Percentiles rank a stretch among this genome's conserved stretches.
phyloP scores from a whole-genome alignment of 139 green algal genomes.

The Edaphochlamys debaryana region DNA sequence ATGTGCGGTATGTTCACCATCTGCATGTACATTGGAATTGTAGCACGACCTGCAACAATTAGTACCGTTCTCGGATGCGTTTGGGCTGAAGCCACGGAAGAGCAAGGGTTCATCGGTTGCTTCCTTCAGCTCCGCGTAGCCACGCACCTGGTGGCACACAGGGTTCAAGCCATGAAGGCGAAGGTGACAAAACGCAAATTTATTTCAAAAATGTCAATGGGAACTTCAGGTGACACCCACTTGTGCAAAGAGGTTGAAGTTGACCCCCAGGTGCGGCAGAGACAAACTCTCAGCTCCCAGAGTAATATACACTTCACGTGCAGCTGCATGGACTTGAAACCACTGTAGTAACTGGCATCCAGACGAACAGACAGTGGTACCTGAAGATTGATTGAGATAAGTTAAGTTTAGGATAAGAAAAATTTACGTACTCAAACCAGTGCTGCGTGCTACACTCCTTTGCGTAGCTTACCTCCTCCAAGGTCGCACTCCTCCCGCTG shows the following conservation, averaged over 20 bases:
- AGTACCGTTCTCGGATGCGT: neutral
- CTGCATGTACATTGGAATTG: no score
- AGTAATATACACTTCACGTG: neutral
- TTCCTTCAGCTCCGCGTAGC: neutral
- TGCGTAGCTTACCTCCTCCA: neutral
- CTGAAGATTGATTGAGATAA: no score
- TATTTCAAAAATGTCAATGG: no score
- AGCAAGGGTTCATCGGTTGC: neutral
- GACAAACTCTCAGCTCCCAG: neutral
- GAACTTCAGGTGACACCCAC: neutral
- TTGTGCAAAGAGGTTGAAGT: neutral
- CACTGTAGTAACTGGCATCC: no score
- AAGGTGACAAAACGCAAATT: no score
- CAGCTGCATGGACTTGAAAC: neutral
- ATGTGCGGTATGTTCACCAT: no score
- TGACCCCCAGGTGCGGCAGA: neutral
- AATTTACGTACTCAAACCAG: neutral
- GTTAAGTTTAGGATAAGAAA: no score
- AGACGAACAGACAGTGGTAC: no score
- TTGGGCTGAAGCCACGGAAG: neutral
- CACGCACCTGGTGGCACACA: neutral
- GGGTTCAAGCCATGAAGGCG: no score
- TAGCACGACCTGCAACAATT: neutral
- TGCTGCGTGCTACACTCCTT: neutral
- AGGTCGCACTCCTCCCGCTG: neutral